phyloP scores from a whole-genome alignment of 176 grass and related monocot genomes.

The Luzula sylvatica region DNA sequence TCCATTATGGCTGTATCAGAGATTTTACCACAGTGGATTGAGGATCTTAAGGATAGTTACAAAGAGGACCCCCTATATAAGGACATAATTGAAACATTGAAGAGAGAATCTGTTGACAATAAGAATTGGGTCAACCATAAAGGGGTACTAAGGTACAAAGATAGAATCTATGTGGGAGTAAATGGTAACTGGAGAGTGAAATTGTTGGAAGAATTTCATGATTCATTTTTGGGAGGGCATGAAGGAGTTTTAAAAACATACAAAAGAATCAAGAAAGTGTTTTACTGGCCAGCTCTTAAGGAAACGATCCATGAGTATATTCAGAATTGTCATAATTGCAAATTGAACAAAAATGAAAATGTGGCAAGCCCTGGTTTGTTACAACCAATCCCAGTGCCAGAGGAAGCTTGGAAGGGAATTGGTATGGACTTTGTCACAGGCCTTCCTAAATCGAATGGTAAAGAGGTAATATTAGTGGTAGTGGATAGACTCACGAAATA shows the following conservation, averaged over 20 bases:
- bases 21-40: not conserved
- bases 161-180: not conserved
- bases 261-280: not conserved
- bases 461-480: not conserved
- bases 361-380: not conserved
- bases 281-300: not conserved
- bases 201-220: not conserved
- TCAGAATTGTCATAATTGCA: not conserved
- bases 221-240: not conserved
- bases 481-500: no score
- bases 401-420: not conserved
- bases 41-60: not conserved
- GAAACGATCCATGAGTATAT: not conserved
- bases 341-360: not conserved
- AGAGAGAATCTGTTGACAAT: not conserved
- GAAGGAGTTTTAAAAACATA: not conserved
- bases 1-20: not conserved
- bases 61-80: not conserved
- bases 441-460: not conserved
- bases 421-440: constrained; percentile 7
- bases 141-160: not conserved
- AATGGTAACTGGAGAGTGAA: not conserved
- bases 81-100: not conserved
- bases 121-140: not conserved
- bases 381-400: not conserved